Base-by-base conservation (phyloP, 176 grass and related monocot species). In the Eleusine coracana region DNA sequence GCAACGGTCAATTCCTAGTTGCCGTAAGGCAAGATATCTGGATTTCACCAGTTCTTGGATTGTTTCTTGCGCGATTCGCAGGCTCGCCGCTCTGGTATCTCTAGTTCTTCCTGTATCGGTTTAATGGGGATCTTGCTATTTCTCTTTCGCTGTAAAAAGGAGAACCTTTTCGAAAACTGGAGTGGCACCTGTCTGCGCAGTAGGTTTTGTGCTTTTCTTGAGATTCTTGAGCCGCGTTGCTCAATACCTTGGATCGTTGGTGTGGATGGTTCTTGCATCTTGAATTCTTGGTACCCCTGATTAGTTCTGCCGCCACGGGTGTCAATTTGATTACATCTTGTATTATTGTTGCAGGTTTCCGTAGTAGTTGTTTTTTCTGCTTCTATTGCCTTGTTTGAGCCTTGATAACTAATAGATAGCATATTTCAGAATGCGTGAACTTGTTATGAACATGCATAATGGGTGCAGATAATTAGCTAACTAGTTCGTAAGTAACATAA, bases 51-150 rank as follows among this genome's bases (percentile, higher is more conserved):
- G 41, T 29, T 63, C 44, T 27, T 37, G 21, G 68, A 11, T 21
- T 64, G 18, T 71, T 71, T 69, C 31, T 70, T 70, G 15, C 45
- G 20, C 20, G 64, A 75, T 60, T 64, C 2, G 7, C 7, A 10
- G 42, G 4, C 42, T 34, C 56, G 50, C 16, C 31, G n/a, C 29
- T 70, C 10, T 81, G 17, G 28, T 44, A n/a, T 64, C 41, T 51
- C 49, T 23, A 36, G 52, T 51, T 79, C 76, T 41, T 75, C 12
- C 31, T 49, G 38, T 31, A 46, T 12, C 55, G 62, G 5, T 60
- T 48, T 16, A 7, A n/a, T 42, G n/a, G 76, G 51, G 40, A 36
- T 80, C 41, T 29, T 42, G 31, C 84, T 88, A 13, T 34, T 56
- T 27, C 18, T 31, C 7, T 66, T 74, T 62, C 5, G 12, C 17